Percentiles rank a stretch among this genome's conserved stretches.
phyloP scores from a whole-genome alignment of 2,329 filamentous ascomycete genomes.

The Colletotrichum graminicola region DNA sequence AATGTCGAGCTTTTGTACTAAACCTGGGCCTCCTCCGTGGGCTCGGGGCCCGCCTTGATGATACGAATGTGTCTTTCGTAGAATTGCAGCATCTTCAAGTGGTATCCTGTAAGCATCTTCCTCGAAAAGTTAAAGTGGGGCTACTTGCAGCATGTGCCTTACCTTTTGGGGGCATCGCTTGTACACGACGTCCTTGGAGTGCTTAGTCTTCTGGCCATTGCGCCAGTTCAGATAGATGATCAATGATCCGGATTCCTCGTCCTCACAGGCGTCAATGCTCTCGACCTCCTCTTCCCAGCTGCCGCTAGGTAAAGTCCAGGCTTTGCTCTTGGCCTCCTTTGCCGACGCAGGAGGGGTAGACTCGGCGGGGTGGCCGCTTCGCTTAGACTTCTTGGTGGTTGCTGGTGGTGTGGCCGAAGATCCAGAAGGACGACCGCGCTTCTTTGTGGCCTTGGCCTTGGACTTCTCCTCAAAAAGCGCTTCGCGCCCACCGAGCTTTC shows the following conservation, averaged over 20 bases:
- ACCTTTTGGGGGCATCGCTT: conserved; percentile 84
- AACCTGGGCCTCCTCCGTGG: conserved; percentile 6
- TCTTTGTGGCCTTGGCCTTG: conserved; percentile 65
- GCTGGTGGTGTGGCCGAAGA: conserved; percentile 52
- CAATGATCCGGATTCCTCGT: conserved; percentile 69
- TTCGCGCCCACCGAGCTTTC: conserved; percentile 72
- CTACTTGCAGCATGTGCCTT: conserved; percentile 41
- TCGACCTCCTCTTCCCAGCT: conserved; percentile 82
- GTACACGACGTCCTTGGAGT: conserved; percentile 76
- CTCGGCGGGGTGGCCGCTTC: conserved; percentile 63
- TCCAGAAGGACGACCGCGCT: conserved; percentile 64
- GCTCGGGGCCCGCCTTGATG: conserved; percentile 52
- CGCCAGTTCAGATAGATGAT: conserved; percentile 81
- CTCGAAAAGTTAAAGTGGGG: neutral
- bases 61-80: conserved; percentile 71
- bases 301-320: conserved; percentile 77
- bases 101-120: neutral
- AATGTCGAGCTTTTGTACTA: neutral
- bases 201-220: conserved; percentile 79
- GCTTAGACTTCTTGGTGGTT: conserved; percentile 60
- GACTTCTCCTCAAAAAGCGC: conserved; percentile 65
- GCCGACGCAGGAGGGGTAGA: conserved; percentile 61
- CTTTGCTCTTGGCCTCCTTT: conserved; percentile 52
- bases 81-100: conserved; percentile 67
- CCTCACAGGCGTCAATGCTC: conserved; percentile 78